These are phyloP conservation scores for Naganishia friedmannii DNA, from an alignment of 768 basidiomycete genomes.

Conservation along the genomic window DNA sequence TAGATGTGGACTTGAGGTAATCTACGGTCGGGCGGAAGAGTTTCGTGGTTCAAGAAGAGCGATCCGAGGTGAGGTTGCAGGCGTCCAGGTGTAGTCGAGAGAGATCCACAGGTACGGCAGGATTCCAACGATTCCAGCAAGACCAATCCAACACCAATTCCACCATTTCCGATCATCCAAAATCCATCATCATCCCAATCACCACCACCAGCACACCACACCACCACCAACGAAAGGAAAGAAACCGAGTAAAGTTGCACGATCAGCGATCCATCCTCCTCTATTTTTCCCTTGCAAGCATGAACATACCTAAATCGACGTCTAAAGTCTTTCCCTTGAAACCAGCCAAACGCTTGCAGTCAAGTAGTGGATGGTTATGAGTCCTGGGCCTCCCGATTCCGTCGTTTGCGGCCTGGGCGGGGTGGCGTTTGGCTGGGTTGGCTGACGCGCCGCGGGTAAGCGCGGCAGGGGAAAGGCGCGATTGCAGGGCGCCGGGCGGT, in stretches of 20 bases:
- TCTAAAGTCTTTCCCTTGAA: neutral
- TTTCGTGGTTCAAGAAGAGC: neutral
- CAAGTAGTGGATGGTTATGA: constrained; percentile 7
- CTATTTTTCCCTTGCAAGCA: neutral
- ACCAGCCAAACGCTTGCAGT: neutral
- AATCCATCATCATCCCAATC: neutral
- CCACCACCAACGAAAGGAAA: neutral
- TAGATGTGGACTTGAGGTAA: constrained; percentile 22
- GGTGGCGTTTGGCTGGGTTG: no score
- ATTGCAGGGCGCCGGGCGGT: no score
- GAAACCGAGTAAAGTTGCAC: neutral
- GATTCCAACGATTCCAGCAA: neutral
- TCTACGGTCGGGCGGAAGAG: neutral
- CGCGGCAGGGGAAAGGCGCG: neutral
- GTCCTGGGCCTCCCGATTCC: neutral
- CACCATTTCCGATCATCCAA: neutral
- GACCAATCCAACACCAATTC: neutral
- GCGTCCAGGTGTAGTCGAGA: no score
- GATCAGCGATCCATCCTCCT: neutral
- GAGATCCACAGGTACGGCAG: constrained; percentile 4
- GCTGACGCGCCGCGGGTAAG: neutral
- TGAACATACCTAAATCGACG: constrained; percentile 25
- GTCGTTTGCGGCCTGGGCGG: no score
- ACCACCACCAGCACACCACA: neutral
- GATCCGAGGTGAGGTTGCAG: no score